phyloP scores from a whole-genome alignment of 108 stramenopile species.

The Stephanodiscus triporus region DNA sequence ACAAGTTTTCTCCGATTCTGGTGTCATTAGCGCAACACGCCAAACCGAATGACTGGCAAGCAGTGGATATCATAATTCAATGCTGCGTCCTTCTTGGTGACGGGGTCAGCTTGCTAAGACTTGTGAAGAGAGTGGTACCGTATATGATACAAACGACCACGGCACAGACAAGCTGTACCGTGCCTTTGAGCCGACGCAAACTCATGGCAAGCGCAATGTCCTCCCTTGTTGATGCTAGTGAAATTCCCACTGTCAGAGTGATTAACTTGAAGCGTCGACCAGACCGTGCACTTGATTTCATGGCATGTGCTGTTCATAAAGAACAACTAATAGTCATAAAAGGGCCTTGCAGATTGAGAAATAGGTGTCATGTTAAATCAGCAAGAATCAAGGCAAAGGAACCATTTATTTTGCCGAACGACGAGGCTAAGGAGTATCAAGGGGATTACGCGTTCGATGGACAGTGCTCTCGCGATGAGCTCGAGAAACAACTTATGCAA shows the following conservation, averaged over 20 bases:
- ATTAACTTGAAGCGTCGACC: conserved; percentile 73
- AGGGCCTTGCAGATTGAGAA: conserved; percentile 48
- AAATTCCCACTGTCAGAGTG: conserved; percentile 56
- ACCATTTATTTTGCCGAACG: neutral
- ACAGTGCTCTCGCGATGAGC: conserved; percentile 36
- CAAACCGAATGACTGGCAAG: conserved; percentile 21
- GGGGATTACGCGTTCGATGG: conserved; percentile 80
- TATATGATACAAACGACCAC: conserved; percentile 2
- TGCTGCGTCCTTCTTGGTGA: conserved; percentile 52
- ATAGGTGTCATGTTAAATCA: neutral
- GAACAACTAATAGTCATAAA: conserved; percentile 57
- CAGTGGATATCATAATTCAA: conserved; percentile 34
- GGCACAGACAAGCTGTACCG: neutral
- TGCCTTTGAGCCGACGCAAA: neutral
- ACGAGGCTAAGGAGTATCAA: conserved; percentile 34
- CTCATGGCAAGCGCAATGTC: conserved; percentile 29
- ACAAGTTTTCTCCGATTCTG: conserved; percentile 32
- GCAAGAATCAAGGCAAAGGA: neutral
- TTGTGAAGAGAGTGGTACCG: conserved; percentile 33
- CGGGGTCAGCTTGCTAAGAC: conserved; percentile 18
- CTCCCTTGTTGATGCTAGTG: conserved; percentile 35
- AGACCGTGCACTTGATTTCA: conserved; percentile 64
- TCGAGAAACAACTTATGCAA: conserved; percentile 38
- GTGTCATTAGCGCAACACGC: conserved; percentile 10
- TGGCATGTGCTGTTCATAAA: conserved; percentile 54